Percentiles rank a stretch among this genome's conserved stretches.
phyloP scores from a whole-genome alignment of 495 filamentous ascomycete genomes.

The Friedmanniomyces endolithicus region DNA sequence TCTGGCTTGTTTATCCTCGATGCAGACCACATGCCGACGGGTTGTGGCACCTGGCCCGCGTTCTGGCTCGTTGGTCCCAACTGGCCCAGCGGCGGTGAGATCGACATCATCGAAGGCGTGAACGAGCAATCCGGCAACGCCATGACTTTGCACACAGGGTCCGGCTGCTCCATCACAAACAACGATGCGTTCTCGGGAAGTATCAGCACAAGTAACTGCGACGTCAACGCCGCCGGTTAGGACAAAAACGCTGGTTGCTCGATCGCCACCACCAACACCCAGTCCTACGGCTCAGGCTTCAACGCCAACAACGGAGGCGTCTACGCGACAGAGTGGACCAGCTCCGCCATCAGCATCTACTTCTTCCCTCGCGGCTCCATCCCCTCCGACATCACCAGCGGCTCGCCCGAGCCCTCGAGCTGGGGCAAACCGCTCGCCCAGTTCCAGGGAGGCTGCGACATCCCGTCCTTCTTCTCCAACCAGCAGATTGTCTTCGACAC shows the following conservation, averaged over 20 bases:
- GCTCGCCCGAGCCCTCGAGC: constrained; percentile 43
- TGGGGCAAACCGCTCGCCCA: constrained; percentile 56
- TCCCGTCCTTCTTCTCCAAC: constrained; percentile 21
- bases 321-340: constrained; percentile 67
- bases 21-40: constrained; percentile 30
- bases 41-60: constrained; percentile 33
- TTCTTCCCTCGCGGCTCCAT: constrained; percentile 56
- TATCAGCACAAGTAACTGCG: constrained; percentile 37
- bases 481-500: constrained; percentile 52
- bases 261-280: constrained; percentile 8
- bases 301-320: constrained; percentile 62
- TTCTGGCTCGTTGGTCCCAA: constrained; percentile 33
- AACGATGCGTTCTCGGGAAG: constrained; percentile 36
- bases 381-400: constrained; percentile 43
- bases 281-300: constrained; percentile 53
- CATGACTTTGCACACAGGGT: constrained; percentile 52
- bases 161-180: constrained; percentile 16
- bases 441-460: constrained; percentile 38
- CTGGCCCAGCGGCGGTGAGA: constrained; percentile 28
- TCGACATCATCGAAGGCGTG: constrained; percentile 80
- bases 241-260: constrained; percentile 40
- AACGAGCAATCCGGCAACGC: constrained; percentile 50
- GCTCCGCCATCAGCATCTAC: constrained; percentile 55
- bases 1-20: constrained; percentile 28
- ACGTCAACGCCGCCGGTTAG: constrained; percentile 39